These are phyloP conservation scores for Apiosordaria backusii DNA, from an alignment of 495 filamentous ascomycete genomes.

Conservation along the genomic window DNA sequence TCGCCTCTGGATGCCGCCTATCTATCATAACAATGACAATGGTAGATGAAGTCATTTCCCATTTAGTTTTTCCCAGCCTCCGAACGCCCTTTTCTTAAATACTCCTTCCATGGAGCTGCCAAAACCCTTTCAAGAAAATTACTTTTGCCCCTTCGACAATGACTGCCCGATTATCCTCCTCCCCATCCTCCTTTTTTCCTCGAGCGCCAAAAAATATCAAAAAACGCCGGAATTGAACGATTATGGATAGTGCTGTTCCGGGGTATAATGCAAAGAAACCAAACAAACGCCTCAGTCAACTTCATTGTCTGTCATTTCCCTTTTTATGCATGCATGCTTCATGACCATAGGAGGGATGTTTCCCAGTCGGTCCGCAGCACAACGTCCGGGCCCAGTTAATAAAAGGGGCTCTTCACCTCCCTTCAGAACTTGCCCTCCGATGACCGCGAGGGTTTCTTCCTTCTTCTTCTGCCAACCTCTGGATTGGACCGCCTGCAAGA, in stretches of 20 bases:
- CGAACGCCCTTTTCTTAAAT: background rate
- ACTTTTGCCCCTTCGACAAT: background rate
- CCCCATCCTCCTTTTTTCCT: background rate
- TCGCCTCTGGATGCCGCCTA: no score
- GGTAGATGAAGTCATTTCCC: background rate
- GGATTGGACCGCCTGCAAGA: background rate
- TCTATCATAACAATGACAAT: background rate
- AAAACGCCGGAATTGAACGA: background rate
- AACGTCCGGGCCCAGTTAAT: conserved; percentile 10
- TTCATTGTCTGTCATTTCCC: background rate
- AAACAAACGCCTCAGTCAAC: background rate
- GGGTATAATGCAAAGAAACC: conserved; percentile 9
- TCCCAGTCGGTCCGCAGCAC: background rate
- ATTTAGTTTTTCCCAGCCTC: background rate
- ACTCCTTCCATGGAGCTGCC: background rate
- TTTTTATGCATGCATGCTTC: background rate
- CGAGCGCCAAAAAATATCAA: background rate
- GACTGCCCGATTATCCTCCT: background rate
- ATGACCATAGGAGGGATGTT: background rate
- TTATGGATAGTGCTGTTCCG: background rate
- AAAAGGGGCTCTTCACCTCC: conserved; percentile 22
- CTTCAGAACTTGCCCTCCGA: conserved; percentile 7
- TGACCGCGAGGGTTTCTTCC: background rate
- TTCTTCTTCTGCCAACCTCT: background rate
- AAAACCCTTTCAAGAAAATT: background rate